Percentiles rank a stretch among this genome's conserved stretches.
These are phyloP conservation scores for Sergeia podlipaevii DNA, from an alignment of 208 protist species.

Conservation along the genomic window DNA sequence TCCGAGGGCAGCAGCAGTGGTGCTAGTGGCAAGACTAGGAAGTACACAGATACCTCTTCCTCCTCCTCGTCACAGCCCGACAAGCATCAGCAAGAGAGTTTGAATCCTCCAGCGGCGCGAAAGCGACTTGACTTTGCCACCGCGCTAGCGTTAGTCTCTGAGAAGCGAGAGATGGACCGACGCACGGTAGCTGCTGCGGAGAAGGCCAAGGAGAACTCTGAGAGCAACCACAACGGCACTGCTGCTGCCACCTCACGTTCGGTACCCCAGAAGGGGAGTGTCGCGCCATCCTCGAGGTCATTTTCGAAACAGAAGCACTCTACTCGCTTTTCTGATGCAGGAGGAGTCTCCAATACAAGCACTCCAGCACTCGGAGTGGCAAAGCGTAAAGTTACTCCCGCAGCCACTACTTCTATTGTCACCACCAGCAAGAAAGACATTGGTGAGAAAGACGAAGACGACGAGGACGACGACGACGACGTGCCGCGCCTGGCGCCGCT, in stretches of 20 bases:
- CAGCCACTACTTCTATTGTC: too few species aligned
- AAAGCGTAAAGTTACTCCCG: not conserved
- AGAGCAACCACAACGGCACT: not conserved
- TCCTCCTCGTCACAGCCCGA: too few species aligned
- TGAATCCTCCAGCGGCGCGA: constrained; percentile 4
- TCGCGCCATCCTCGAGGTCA: too few species aligned
- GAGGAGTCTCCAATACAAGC: not conserved
- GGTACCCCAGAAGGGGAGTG: too few species aligned
- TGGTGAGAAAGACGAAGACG: not conserved
- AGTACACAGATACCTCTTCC: too few species aligned
- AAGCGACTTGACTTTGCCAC: constrained; percentile 31
- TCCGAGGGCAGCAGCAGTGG: too few species aligned
- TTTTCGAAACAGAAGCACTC: too few species aligned
- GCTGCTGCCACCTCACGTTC: not conserved
- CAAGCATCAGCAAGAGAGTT: constrained; percentile 3
- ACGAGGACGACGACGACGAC: constrained; percentile 20
- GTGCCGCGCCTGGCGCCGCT: constrained; percentile 11
- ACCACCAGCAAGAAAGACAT: not conserved
- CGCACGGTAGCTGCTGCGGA: constrained; percentile 2
- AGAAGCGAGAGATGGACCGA: constrained; percentile 32
- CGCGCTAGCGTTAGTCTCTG: constrained; percentile 29
- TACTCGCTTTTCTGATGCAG: too few species aligned
- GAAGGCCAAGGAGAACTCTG: constrained; percentile 15
- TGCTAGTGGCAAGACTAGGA: too few species aligned
- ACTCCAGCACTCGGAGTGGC: not conserved